Conservation (phyloP, 116 monocot species). For the Cymodocea nodosa region DNA sequence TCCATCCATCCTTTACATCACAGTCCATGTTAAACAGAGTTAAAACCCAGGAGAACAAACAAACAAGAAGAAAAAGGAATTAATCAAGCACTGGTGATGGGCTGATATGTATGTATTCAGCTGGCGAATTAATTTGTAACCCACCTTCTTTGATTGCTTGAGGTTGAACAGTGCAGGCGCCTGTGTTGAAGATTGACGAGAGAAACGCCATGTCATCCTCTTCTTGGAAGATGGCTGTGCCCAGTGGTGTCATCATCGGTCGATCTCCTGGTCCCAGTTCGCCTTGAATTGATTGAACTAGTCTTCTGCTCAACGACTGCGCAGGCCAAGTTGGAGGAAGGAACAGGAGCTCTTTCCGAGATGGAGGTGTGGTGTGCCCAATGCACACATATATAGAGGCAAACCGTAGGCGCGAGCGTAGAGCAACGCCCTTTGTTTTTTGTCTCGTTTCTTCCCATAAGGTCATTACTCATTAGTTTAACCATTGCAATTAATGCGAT, state of each 20-base stretch:
- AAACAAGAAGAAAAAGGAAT: no score
- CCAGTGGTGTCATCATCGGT: not conserved
- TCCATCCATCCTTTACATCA: no score
- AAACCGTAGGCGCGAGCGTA: not conserved
- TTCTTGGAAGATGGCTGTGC: not conserved
- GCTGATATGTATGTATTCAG: no score
- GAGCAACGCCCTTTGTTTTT: slow-evolving; percentile 1
- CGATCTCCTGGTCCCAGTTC: not conserved
- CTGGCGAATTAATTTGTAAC: no score
- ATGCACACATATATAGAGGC: not conserved
- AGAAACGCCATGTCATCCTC: slow-evolving; percentile 8
- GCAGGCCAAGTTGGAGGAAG: not conserved
- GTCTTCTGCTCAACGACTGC: no score
- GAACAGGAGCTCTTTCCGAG: not conserved
- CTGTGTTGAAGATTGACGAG: slow-evolving; percentile 11
- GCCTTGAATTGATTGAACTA: not conserved
- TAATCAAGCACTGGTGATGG: no score
- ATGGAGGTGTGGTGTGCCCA: not conserved
- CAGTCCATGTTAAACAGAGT: no score
- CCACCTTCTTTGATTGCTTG: not conserved
- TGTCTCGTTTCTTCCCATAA: not conserved
- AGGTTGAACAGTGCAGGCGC: not conserved
- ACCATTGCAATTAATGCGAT: no score
- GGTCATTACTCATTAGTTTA: no score
- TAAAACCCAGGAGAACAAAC: no score